Base-by-base conservation (phyloP, 805 yeast genomes). In the Myxozyma kluyveri region DNA sequence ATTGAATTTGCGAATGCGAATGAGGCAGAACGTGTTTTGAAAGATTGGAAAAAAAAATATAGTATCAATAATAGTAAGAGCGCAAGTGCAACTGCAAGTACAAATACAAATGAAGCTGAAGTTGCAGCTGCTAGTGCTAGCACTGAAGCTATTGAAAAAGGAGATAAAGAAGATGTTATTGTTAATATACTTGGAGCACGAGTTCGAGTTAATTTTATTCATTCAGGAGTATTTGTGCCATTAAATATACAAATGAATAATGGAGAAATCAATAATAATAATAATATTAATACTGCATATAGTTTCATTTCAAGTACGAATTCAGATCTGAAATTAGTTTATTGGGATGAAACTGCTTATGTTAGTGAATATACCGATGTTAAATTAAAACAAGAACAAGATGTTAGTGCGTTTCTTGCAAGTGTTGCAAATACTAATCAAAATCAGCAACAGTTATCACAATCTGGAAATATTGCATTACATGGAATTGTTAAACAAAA, bases 221-320 rank as follows among this genome's bases (percentile, higher is more conserved):
- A 56, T 38, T 45, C 59, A 2, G 60, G 60, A 10, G 60, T 56
- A 9, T 56, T 56, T 39, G 52, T 56, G n/a, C 60, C 60, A 3
- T 38, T 49, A 2, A 49, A 56, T 37, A 37, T 26, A 3, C 17
- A 26, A 23, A 36, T n/a, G 7, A 37, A 40, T 29, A 31, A 21
- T 32, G 33, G 17, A 12, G 40, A 9, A 17, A 27, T 18, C 42
- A 42, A 31, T 7, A 17, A 9, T 48, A n/a, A 21, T 41, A 52
- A 24, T 55, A 50, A 50, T 2, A 46, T 59, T 27, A 56, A 44
- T 31, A 50, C 52, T 9, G 29, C 36, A 22, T 35, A 42, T 31
- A n/a, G 50, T 24, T 27, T 56, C 42, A n/a, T n/a, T n/a, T n/a
- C n/a, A n/a, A n/a, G n/a, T n/a, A n/a, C n/a, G n/a, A n/a, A n/a